phyloP scores from a whole-genome alignment of 306 rosid genomes.

The Cicer judaicum region DNA sequence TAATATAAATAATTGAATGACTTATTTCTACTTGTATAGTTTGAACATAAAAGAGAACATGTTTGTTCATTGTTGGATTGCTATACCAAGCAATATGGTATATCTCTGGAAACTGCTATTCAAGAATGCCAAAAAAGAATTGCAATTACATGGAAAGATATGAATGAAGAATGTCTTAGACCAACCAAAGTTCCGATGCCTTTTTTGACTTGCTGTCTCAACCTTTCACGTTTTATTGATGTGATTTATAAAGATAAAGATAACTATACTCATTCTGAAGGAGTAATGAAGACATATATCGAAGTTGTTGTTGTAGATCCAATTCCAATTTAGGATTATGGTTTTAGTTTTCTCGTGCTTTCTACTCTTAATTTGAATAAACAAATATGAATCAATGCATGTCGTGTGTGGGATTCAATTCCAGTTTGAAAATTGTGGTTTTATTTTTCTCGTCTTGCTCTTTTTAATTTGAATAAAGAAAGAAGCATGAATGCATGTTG shows the following conservation, averaged over 20 bases:
- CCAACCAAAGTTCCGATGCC: slow-evolving; percentile 28
- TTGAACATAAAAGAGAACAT: slow-evolving; percentile 48
- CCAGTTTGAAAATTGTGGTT: not conserved
- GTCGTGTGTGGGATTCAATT: not conserved
- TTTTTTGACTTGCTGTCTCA: slow-evolving; percentile 5
- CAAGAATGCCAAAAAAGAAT: slow-evolving; percentile 19
- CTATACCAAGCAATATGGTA: slow-evolving; percentile 36
- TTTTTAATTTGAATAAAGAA: not conserved
- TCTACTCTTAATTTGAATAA: not conserved
- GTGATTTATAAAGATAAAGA: slow-evolving; percentile 31
- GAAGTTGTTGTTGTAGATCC: slow-evolving; percentile 32
- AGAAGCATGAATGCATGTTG: too few relatives aligned
- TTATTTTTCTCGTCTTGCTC: too few relatives aligned
- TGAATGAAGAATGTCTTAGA: slow-evolving; percentile 41
- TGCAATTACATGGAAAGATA: slow-evolving; percentile 49
- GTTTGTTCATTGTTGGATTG: slow-evolving; percentile 42
- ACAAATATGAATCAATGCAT: too few relatives aligned
- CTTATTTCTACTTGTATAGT: not conserved
- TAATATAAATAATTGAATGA: not conserved
- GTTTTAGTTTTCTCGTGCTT: too few relatives aligned
- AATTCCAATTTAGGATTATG: not conserved
- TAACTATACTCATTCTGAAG: slow-evolving; percentile 19
- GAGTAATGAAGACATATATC: slow-evolving; percentile 29
- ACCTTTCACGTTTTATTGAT: slow-evolving; percentile 15
- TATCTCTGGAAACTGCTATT: slow-evolving; percentile 36